A percentile compares a stretch with the other conserved stretches of the same genome.
Evolutionary conservation across 176 grass and related monocot species (phyloP).

Genomic region (Hordeum marinum): DNA sequence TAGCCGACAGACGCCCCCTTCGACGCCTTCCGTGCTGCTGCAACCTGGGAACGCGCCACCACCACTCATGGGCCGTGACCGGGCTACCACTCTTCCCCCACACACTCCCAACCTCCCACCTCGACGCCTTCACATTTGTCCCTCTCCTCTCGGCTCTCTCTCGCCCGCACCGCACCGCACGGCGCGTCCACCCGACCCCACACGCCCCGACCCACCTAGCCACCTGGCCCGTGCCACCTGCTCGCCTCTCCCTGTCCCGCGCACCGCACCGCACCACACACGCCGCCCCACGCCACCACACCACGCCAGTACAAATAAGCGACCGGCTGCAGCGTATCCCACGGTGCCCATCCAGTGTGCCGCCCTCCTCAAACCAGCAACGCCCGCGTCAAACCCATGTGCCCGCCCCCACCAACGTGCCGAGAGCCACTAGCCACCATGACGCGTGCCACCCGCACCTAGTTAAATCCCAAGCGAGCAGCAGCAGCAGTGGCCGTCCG

Average conservation of each 20-base stretch:
- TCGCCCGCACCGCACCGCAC: neutral
- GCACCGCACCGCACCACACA: neutral
- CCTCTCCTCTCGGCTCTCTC: neutral
- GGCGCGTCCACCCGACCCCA: neutral
- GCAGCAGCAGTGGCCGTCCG: neutral
- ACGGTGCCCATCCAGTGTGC: slow-evolving; percentile 48
- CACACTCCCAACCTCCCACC: neutral
- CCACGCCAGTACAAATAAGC: slow-evolving; percentile 1
- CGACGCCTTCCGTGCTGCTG: neutral
- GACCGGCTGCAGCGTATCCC: neutral
- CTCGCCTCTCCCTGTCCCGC: neutral
- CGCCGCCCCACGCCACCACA: neutral
- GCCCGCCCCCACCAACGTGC: neutral
- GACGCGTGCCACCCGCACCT: neutral
- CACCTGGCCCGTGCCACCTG: neutral
- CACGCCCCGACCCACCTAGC: neutral
- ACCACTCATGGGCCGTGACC: neutral
- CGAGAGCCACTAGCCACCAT: neutral
- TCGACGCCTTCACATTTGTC: neutral
- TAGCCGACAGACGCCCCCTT: neutral
- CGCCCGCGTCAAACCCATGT: slow-evolving; percentile 35
- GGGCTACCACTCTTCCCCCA: neutral
- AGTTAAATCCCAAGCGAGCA: neutral
- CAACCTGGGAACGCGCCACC: neutral
- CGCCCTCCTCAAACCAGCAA: slow-evolving; percentile 12